Conservation (phyloP, 1,139 yeast species). For the Yamadazyma taylorii region DNA sequence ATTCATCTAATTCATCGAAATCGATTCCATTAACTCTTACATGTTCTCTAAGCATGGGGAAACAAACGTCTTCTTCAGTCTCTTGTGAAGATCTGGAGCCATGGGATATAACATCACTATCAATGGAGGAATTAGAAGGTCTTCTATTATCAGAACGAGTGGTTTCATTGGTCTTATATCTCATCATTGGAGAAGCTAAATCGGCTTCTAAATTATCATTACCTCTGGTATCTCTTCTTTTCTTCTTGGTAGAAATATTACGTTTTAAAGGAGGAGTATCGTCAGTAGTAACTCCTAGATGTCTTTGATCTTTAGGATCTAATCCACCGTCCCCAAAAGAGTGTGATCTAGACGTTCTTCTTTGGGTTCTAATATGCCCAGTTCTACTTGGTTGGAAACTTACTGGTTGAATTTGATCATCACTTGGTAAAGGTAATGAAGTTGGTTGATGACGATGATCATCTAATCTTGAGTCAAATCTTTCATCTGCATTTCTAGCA, state of each 20-base stretch:
- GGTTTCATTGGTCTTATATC: slow-evolving; percentile 36
- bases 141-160: slow-evolving; percentile 28
- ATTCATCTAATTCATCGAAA: slow-evolving; percentile 77
- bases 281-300: slow-evolving; percentile 11
- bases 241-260: slow-evolving; percentile 10
- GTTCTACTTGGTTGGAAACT: slow-evolving; percentile 11
- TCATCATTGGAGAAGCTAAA: slow-evolving; percentile 32
- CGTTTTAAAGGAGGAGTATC: slow-evolving; percentile 5
- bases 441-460: slow-evolving; percentile 57
- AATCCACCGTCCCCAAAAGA: slow-evolving; percentile 27
- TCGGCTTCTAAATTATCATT: slow-evolving; percentile 29
- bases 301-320: slow-evolving; percentile 20
- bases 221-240: slow-evolving; percentile 17
- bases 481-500: slow-evolving; percentile 41
- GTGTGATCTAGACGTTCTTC: slow-evolving; percentile 30
- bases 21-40: slow-evolving; percentile 72
- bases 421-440: slow-evolving; percentile 33
- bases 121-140: slow-evolving; percentile 42
- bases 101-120: slow-evolving; percentile 68
- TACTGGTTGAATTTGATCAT: slow-evolving; percentile 13
- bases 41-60: slow-evolving; percentile 83
- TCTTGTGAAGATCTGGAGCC: slow-evolving; percentile 75
- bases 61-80: slow-evolving; percentile 97
- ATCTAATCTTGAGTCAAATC: slow-evolving; percentile 51
- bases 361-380: slow-evolving; percentile 8